phyloP scores from a whole-genome alignment of 2,329 filamentous ascomycete species.

The Apiospora hydei region DNA sequence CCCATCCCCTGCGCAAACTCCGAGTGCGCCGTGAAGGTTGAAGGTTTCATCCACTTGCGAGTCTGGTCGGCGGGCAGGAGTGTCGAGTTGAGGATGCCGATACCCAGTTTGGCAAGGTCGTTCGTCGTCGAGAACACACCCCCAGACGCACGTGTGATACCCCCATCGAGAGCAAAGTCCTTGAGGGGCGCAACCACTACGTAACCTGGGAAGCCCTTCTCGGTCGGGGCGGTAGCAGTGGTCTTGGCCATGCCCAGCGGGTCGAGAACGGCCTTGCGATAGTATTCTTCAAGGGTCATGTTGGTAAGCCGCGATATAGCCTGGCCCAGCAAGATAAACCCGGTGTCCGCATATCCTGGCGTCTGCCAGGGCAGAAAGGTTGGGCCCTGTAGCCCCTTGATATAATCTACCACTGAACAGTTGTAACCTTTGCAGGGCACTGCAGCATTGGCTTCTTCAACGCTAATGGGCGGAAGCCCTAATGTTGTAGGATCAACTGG shows the following conservation, averaged over 20 bases:
- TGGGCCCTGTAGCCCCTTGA: conserved; percentile 37
- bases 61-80: conserved; percentile 44
- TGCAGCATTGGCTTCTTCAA: not conserved
- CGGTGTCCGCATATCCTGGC: conserved; percentile 37
- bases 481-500: not conserved
- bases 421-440: conserved; percentile 2
- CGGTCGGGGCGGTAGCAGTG: conserved; percentile 32
- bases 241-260: conserved; percentile 34
- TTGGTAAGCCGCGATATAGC: conserved; percentile 34
- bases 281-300: conserved; percentile 30
- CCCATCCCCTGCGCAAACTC: conserved; percentile 44
- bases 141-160: conserved; percentile 36
- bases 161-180: conserved; percentile 29
- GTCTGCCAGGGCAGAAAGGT: conserved; percentile 35
- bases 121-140: conserved; percentile 44
- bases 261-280: conserved; percentile 32
- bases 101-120: conserved; percentile 47
- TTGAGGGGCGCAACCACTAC: conserved; percentile 30
- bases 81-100: conserved; percentile 46
- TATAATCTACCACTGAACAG: conserved; percentile 35
- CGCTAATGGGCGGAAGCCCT: not conserved
- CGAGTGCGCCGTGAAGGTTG: conserved; percentile 44
- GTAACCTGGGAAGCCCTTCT: conserved; percentile 29
- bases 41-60: conserved; percentile 50
- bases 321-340: conserved; percentile 36